Percentiles rank a stretch among this genome's conserved stretches.
These are phyloP conservation scores for Rhodotorula kratochvilovae DNA, from an alignment of 768 basidiomycete genomes.

Conservation along the genomic window DNA sequence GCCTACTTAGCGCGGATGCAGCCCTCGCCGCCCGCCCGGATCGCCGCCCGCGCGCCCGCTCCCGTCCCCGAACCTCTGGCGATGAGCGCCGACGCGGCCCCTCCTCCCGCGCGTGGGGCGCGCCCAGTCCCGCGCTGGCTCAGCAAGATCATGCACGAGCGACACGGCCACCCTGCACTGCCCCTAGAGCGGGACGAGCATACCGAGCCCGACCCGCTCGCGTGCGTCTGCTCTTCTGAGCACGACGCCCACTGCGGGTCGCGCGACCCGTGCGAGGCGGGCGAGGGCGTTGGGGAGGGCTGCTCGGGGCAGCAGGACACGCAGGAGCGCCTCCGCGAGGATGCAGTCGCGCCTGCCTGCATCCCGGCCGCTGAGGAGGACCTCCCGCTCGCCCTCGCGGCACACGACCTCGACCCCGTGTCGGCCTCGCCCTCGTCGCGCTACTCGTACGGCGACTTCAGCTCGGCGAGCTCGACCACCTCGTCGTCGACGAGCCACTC, in stretches of 20 bases:
- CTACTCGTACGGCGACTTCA: constrained; percentile 20
- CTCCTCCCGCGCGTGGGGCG: neutral
- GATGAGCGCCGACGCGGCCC: neutral
- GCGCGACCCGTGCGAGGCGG: neutral
- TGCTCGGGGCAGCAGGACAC: neutral
- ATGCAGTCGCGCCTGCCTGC: too few relatives aligned
- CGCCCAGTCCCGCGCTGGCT: neutral
- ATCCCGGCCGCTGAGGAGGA: neutral
- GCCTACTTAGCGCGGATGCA: neutral
- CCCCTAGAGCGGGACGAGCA: too few relatives aligned
- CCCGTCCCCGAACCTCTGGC: neutral
- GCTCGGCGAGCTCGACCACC: constrained; percentile 16
- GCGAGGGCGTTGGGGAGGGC: neutral
- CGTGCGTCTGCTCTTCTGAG: neutral
- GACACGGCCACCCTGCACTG: neutral
- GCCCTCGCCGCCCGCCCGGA: neutral
- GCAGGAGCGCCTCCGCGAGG: neutral
- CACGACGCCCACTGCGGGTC: neutral
- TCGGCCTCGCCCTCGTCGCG: neutral
- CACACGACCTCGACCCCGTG: neutral
- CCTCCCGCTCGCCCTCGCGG: neutral
- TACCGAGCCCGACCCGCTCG: neutral
- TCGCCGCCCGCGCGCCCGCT: neutral
- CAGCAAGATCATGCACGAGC: neutral
- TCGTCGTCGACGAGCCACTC: constrained; percentile 22